These are phyloP conservation scores for Tetrapisispora pingtungensis DNA, from an alignment of 805 yeast genomes.

Conservation along the genomic window DNA sequence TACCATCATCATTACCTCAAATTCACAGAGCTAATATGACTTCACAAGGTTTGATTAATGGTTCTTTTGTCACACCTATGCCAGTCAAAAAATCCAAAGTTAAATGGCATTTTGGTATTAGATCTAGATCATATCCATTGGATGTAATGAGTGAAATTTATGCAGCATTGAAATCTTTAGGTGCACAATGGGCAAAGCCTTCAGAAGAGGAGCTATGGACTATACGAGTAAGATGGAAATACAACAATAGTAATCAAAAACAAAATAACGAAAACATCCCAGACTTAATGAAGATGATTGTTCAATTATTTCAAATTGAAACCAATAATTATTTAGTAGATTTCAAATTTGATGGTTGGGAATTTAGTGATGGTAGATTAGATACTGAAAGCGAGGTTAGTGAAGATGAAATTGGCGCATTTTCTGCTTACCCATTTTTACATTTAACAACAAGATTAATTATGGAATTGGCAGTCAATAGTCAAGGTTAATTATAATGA, in stretches of 20 bases:
- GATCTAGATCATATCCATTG: slow-evolving; percentile 90
- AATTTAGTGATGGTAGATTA: slow-evolving; percentile 35
- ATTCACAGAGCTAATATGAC: slow-evolving; percentile 91
- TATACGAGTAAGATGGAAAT: slow-evolving; percentile 88
- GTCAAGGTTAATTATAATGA: slow-evolving; percentile 36
- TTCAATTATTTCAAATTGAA: slow-evolving; percentile 89
- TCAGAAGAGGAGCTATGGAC: slow-evolving; percentile 95
- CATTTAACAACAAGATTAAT: slow-evolving; percentile 86
- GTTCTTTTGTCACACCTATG: slow-evolving; percentile 40
- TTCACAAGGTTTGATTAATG: slow-evolving; percentile 43
- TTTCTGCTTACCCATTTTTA: slow-evolving; percentile 89
- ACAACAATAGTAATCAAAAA: slow-evolving; percentile 31
- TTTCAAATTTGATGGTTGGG: slow-evolving; percentile 98
- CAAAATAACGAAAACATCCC: slow-evolving; percentile 35
- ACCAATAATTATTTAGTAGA: slow-evolving; percentile 94
- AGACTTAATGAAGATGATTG: slow-evolving; percentile 92
- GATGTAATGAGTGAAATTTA: slow-evolving; percentile 99
- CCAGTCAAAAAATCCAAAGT: slow-evolving; percentile 80
- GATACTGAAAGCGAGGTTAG: slow-evolving; percentile 19
- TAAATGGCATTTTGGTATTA: slow-evolving; percentile 97
- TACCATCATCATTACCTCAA: slow-evolving; percentile 90
- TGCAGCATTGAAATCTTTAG: slow-evolving; percentile 82
- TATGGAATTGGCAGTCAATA: slow-evolving; percentile 96
- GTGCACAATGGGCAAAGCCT: slow-evolving; percentile 97
- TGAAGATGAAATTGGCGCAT: slow-evolving; percentile 75